Conservation (phyloP, 2,329 filamentous ascomycete genomes). For the Cordyceps cateniannulata region DNA sequence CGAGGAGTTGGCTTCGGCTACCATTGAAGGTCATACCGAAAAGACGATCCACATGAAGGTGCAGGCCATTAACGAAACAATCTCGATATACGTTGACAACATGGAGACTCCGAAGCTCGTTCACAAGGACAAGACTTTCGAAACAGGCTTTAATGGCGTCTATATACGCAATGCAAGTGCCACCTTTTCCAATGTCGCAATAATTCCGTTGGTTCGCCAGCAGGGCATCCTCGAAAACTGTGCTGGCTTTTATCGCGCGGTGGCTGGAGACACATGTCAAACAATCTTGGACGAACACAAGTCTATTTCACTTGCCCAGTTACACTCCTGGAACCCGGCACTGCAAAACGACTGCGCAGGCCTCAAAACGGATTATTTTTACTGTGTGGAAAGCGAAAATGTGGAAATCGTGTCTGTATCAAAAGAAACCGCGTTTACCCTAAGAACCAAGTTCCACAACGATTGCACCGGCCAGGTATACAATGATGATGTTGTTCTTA, state of each 20-base stretch:
- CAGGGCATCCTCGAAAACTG: conserved; percentile 15
- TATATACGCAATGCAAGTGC: not conserved
- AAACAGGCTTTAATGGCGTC: not conserved
- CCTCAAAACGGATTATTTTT: conserved; percentile 11
- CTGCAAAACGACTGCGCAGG: conserved; percentile 7
- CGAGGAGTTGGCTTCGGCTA: not conserved
- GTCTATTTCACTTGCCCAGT: conserved; percentile 3
- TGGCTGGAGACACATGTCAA: conserved; percentile 8
- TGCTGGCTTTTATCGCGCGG: conserved; percentile 8
- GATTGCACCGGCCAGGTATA: not conserved
- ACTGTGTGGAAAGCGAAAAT: too few species aligned
- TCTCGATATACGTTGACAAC: not conserved
- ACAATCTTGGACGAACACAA: not conserved
- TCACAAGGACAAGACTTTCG: not conserved
- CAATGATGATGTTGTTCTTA: not conserved
- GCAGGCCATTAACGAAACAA: not conserved
- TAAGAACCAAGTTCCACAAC: not conserved
- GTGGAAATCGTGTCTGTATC: too few species aligned
- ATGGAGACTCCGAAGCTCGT: not conserved
- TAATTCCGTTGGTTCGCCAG: conserved; percentile 12
- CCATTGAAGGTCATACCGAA: not conserved
- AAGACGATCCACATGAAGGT: not conserved
- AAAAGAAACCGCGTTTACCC: not conserved
- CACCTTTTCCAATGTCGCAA: not conserved
- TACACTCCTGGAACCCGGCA: conserved; percentile 1